Evolutionary conservation across 768 basidiomycete genomes (phyloP).

Genomic region (Russula emetica): DNA sequence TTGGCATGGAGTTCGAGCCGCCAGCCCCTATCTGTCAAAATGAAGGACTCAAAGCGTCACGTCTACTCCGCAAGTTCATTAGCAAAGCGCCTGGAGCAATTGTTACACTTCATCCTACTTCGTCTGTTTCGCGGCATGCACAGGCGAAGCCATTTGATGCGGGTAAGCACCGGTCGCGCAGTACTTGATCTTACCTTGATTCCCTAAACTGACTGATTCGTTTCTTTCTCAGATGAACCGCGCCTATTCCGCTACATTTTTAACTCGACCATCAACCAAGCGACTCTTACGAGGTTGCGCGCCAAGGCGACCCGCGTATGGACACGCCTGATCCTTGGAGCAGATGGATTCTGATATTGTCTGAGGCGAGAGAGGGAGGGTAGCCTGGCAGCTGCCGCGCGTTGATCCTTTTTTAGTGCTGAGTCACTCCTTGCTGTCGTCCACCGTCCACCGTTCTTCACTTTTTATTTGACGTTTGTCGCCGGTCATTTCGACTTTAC

Average conservation of each 20-base stretch:
- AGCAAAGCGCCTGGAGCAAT: background rate
- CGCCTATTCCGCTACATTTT: background rate
- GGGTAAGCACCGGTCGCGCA: background rate
- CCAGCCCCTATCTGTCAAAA: background rate
- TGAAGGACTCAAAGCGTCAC: background rate
- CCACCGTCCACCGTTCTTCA: background rate
- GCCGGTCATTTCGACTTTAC: background rate
- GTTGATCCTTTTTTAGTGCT: background rate
- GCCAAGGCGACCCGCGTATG: background rate
- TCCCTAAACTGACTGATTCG: too few relatives aligned
- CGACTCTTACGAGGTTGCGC: background rate
- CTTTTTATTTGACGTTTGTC: background rate
- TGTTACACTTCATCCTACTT: background rate
- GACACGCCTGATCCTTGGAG: slow-evolving; percentile 1
- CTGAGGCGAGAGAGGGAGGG: background rate
- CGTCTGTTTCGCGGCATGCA: too few relatives aligned
- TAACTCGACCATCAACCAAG: background rate
- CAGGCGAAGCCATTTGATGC: background rate
- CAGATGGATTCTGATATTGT: background rate
- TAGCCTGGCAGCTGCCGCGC: background rate
- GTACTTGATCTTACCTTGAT: background rate
- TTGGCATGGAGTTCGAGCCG: background rate
- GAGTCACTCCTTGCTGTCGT: background rate
- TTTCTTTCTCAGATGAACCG: background rate
- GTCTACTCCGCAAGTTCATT: background rate